Percentiles rank a stretch among this genome's conserved stretches.
Conservation (phyloP, 148 eudicot species). For the Rhododendron williamsianum region DNA sequence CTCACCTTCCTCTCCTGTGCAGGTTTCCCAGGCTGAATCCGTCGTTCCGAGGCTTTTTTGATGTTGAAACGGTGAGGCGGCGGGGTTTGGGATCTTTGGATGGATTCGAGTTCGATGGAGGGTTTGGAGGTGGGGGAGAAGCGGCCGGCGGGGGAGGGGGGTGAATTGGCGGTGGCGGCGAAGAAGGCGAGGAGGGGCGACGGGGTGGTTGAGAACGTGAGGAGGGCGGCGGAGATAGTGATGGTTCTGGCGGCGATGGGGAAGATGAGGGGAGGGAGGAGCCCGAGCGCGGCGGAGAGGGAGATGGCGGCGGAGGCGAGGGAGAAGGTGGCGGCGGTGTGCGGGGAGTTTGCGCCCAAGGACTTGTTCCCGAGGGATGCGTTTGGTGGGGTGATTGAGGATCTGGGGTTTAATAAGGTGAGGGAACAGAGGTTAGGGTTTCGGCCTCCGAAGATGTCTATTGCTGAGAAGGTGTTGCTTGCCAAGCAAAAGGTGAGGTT, state of each 20-base stretch:
- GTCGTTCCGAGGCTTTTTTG: neutral
- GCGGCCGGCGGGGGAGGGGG: conserved; percentile 27
- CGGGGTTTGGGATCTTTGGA: conserved; percentile 1
- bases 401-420: conserved; percentile 63
- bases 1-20: conserved; percentile 31
- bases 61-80: neutral
- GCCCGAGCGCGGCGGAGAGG: conserved; percentile 58
- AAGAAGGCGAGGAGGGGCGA: conserved; percentile 29
- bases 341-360: conserved; percentile 60
- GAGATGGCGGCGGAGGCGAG: conserved; percentile 76
- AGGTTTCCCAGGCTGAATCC: conserved; percentile 23
- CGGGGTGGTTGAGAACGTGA: conserved; percentile 28
- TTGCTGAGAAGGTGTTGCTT: conserved; percentile 48
- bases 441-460: conserved; percentile 57
- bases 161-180: conserved; percentile 13
- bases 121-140: conserved; percentile 24
- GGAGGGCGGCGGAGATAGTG: conserved; percentile 76
- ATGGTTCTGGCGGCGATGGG: conserved; percentile 79
- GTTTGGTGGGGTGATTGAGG: conserved; percentile 60
- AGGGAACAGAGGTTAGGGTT: conserved; percentile 57
- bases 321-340: conserved; percentile 48
- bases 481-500: conserved; percentile 61
- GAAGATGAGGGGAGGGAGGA: conserved; percentile 75
- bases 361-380: conserved; percentile 69
- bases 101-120: conserved; percentile 22